Conservation (phyloP, 2,329 filamentous ascomycete genomes). For the Plenodomus tracheiphilus region DNA sequence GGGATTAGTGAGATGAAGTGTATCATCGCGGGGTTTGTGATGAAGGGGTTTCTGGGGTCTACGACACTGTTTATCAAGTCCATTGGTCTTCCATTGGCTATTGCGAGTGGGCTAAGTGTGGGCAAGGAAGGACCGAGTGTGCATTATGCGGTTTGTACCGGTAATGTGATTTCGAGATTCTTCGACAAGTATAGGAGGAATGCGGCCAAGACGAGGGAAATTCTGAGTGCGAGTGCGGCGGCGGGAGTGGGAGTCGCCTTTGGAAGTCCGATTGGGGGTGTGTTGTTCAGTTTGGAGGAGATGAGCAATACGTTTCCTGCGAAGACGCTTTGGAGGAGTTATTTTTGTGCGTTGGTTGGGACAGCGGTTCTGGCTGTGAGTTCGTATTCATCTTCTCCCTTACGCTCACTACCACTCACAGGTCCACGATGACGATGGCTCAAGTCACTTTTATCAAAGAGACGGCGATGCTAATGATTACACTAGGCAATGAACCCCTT, state of each 20-base stretch:
- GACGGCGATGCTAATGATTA: background rate
- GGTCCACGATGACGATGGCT: too few species aligned
- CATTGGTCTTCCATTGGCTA: conserved; percentile 84
- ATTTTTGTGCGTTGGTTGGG: conserved; percentile 94
- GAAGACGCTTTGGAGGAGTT: conserved; percentile 97
- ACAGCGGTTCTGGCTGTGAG: conserved; percentile 80
- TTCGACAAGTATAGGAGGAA: conserved; percentile 92
- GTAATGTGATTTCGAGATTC: conserved; percentile 90
- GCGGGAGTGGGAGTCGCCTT: conserved; percentile 96
- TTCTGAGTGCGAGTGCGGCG: conserved; percentile 90
- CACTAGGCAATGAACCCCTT: conserved; percentile 89
- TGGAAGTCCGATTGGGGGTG: conserved; percentile 94
- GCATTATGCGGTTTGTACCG: conserved; percentile 97
- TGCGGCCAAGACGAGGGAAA: conserved; percentile 92
- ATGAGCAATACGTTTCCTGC: conserved; percentile 96
- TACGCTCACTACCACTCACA: background rate
- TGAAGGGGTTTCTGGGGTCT: conserved; percentile 95
- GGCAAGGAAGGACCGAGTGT: conserved; percentile 98
- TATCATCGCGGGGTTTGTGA: conserved; percentile 97
- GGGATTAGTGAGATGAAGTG: conserved; percentile 99
- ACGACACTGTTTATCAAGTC: conserved; percentile 96
- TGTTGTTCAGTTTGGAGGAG: conserved; percentile 95
- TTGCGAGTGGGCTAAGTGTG: conserved; percentile 90
- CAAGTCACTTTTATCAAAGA: background rate
- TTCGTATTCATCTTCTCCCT: conserved; percentile 5